Evolutionary conservation across 441 rosid species (phyloP).

Genomic region (Corymbia citriodora): DNA sequence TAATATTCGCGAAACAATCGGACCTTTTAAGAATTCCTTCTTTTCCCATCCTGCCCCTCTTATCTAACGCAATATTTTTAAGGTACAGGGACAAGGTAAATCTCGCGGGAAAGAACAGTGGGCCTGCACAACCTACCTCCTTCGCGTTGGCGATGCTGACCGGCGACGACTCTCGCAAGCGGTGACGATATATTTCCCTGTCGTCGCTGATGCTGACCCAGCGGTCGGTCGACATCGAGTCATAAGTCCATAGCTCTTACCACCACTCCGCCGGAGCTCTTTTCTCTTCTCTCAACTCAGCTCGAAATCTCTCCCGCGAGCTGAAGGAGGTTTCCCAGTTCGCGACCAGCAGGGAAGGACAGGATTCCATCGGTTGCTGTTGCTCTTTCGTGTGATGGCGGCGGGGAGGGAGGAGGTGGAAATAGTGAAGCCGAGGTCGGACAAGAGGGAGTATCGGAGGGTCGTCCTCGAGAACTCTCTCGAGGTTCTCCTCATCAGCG

Average conservation of each 20-base stretch:
- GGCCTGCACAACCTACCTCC: neutral
- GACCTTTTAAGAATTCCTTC: too few species aligned
- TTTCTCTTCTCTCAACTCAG: too few species aligned
- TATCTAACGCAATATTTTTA: neutral
- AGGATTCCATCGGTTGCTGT: too few species aligned
- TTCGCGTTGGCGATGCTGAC: neutral
- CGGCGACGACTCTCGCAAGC: neutral
- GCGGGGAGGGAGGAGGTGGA: conserved; percentile 32
- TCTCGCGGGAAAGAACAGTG: neutral
- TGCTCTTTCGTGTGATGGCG: conserved; percentile 18
- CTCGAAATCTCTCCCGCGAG: too few species aligned
- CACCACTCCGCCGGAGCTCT: too few species aligned
- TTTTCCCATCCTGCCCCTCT: neutral
- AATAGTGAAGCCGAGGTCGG: conserved; percentile 68
- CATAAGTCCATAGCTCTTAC: too few species aligned
- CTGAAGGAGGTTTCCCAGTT: too few species aligned
- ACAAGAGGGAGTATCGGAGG: conserved; percentile 61
- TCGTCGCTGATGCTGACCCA: too few species aligned
- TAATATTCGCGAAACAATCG: too few species aligned
- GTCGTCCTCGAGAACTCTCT: conserved; percentile 63
- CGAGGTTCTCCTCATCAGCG: conserved; percentile 71
- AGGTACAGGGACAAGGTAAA: neutral
- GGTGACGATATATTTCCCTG: neutral
- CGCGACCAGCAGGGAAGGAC: too few species aligned
- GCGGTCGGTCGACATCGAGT: too few species aligned